These are phyloP conservation scores for Forsythia viridissima DNA, from an alignment of 257 asterid species.

Conservation along the genomic window DNA sequence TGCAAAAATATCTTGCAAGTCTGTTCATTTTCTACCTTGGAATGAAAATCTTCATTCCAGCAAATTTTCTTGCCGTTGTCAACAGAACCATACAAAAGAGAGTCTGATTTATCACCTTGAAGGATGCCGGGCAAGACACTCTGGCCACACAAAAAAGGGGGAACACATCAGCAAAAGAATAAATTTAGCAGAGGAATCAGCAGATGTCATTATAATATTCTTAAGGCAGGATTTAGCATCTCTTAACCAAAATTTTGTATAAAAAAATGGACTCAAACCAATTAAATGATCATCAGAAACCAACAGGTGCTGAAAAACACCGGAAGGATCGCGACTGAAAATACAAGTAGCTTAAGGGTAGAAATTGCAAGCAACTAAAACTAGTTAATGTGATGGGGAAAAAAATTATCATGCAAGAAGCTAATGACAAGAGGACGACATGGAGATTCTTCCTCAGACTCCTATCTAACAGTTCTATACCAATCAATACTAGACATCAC, in stretches of 20 bases:
- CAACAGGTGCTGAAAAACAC: neutral
- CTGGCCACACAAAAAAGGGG: constrained; percentile 42
- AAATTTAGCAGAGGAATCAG: neutral
- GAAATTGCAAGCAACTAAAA: neutral
- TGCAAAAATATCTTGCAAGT: neutral
- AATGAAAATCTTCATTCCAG: constrained; percentile 88
- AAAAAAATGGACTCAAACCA: neutral
- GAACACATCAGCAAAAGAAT: constrained; percentile 8
- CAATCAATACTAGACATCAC: neutral
- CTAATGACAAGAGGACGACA: neutral
- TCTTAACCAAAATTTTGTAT: neutral
- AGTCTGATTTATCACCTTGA: constrained; percentile 94
- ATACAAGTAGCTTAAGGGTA: neutral
- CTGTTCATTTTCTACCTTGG: constrained; percentile 61
- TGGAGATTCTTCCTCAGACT: neutral
- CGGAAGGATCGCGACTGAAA: neutral
- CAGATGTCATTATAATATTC: neutral
- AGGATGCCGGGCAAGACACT: constrained; percentile 98
- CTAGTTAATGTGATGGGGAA: neutral
- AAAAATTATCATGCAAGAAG: neutral
- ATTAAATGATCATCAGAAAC: neutral
- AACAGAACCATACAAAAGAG: constrained; percentile 93
- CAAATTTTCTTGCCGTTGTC: constrained; percentile 94
- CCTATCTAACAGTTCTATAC: neutral
- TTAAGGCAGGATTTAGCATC: neutral